Evolutionary conservation across 2,329 filamentous ascomycete species (phyloP), one percentile per base, ranked within the genome.

Genomic region (Ophiosphaerella korrae): DNA sequence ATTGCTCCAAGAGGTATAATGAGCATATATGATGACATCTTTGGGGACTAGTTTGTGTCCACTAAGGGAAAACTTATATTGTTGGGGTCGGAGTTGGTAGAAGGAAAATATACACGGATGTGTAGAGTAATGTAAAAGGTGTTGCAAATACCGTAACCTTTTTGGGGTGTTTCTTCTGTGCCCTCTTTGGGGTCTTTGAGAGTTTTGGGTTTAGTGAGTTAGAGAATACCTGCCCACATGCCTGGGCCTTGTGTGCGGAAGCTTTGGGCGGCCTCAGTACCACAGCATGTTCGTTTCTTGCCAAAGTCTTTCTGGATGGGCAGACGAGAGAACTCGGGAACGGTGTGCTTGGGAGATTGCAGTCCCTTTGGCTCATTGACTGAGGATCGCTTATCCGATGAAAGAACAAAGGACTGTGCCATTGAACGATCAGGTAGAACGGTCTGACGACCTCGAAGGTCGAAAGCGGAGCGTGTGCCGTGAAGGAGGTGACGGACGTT

Each of bases 201-300:
- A 39, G 38, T 35, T 47, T 7, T 34, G 26, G 24, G 29, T 31
- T 42, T 47, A 35, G 21, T 50, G 45, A 33, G 42, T 52, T 63
- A 74, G 44, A 88, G 75, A 57, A 88, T 84, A 48, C 81, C 83
- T 52, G 82, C 78, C 86, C 86, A 88, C 84, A 88, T 87, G 45
- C 85, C 84, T 34, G 83, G 82, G 32, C 82, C 84, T 80, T 72
- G 40, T 74, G 81, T 52, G 78, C 80, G 74, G 63, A 80, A 80
- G 35, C 75, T 72, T 52, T 74, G 77, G 16, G 77, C 76, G 47
- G 80, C 83, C 69, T 88, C 84, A 12, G 82, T 77, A 38, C 84
- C 82, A 73, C 84, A 88, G 75, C 87, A 88, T 33, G 88, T 78
- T 61, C 87, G 82, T 76, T 89, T 89, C 55, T 82, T 78, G 58